phyloP scores from a whole-genome alignment of 495 filamentous ascomycete species.

The Podospora fimiseda region DNA sequence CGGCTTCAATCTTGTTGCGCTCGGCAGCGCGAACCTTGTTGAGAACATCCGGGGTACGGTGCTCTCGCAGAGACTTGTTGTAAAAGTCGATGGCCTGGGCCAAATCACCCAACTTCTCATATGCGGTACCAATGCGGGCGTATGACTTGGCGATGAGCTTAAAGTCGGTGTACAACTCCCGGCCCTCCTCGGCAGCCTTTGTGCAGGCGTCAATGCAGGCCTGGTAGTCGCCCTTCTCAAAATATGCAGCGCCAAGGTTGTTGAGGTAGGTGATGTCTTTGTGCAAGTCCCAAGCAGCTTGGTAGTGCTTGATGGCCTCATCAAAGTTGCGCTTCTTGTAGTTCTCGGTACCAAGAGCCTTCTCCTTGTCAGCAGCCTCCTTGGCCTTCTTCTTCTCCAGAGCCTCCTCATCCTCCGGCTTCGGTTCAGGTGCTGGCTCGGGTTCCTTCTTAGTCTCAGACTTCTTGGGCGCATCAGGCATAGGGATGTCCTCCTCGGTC shows the following conservation, averaged over 20 bases:
- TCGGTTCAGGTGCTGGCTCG: conserved; percentile 53
- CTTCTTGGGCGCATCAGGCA: conserved; percentile 58
- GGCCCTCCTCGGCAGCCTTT: conserved; percentile 81
- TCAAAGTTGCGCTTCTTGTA: conserved; percentile 99
- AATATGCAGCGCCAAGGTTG: conserved; percentile 89
- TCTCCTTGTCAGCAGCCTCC: conserved; percentile 89
- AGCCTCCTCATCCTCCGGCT: conserved; percentile 70
- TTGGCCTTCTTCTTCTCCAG: conserved; percentile 81
- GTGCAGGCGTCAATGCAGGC: conserved; percentile 79
- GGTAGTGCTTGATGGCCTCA: conserved; percentile 89
- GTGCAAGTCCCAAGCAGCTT: conserved; percentile 87
- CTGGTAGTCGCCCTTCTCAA: conserved; percentile 91
- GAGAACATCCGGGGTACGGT: conserved; percentile 90
- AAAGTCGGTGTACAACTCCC: conserved; percentile 84
- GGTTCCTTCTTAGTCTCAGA: conserved; percentile 42
- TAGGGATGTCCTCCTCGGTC: conserved; percentile 67
- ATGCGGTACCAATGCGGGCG: conserved; percentile 79
- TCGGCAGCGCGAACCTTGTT: conserved; percentile 91
- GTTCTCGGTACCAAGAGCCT: conserved; percentile 84
- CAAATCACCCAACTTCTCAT: conserved; percentile 83
- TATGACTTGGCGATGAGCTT: conserved; percentile 97
- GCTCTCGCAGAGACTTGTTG: conserved; percentile 88
- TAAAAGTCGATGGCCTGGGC: conserved; percentile 80
- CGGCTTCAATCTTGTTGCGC: conserved; percentile 71
- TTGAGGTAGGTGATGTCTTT: conserved; percentile 97